Evolutionary conservation across 164 flowering plant genomes (phyloP), one percentile per base, ranked within the genome.

Genomic region (Dillenia suffruticosa): DNA sequence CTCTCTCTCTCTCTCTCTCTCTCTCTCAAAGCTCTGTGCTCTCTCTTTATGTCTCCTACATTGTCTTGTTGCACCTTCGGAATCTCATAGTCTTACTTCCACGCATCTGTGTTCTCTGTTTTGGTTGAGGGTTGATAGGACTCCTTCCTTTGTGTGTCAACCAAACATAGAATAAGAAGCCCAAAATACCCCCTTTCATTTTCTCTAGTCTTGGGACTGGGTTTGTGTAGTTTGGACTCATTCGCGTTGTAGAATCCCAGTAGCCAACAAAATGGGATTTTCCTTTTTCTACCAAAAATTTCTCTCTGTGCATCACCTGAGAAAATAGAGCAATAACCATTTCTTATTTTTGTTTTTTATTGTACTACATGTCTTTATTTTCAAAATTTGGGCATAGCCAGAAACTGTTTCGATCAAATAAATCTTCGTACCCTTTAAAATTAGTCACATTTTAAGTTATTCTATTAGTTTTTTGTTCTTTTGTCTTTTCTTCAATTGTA

Each of bases 31-130:
- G 40, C 40, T 26, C 40, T 26, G 40, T 26, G 5, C 68, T 66
- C 63, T 67, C 58, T 71, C 66, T 74, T 51, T 68, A 24, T 74
- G 64, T 69, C 75, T 68, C 70, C 76, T 63, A 58, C 85, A 77
- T 82, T 81, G 82, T 81, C 82, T 81, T 68, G 76, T 79, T 77
- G 69, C 68, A 61, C 55, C 66, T 59, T 67, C 61, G 61, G 63
- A 70, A 68, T 79, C 79, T 71, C 68, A 44, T 19, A 46, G 17
- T 72, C 72, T 68, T 73, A 63, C 67, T 72, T 75, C 72, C 71
- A 68, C 65, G 66, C 80, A 66, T 70, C 65, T 61, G 74, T 64
- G 67, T 59, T 66, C 55, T 43, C 40, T 40, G 72, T 71, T 68
- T 55, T 26, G 63, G 17, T 40, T 54, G 24, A 16, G n/a, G 54